phyloP scores from a whole-genome alignment of 202 grass and related monocot species.

The Elaeis oleifera region DNA sequence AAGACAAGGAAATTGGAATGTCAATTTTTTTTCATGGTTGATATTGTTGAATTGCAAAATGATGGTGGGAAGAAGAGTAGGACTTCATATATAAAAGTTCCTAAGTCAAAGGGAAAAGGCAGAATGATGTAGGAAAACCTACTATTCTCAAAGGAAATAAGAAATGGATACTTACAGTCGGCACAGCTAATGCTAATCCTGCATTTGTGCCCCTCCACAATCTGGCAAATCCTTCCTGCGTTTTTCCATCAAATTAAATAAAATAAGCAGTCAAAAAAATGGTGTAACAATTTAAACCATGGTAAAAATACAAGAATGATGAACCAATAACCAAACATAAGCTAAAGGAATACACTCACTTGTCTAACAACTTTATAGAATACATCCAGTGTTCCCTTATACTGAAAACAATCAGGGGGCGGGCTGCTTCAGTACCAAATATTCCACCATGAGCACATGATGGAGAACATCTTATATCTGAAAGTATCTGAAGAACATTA shows the following conservation, averaged over 20 bases:
- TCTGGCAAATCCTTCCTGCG: slow-evolving; percentile 81
- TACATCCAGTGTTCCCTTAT: slow-evolving; percentile 88
- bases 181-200: slow-evolving; percentile 86
- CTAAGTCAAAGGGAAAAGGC: slow-evolving; percentile 6
- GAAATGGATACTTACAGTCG: slow-evolving; percentile 46
- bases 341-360: slow-evolving; percentile 25
- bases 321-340: background rate
- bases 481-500: slow-evolving; percentile 46
- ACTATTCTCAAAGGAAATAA: background rate
- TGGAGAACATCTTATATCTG: slow-evolving; percentile 81
- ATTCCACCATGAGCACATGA: slow-evolving; percentile 60
- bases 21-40: too few relatives aligned
- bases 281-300: slow-evolving; percentile 7
- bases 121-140: background rate
- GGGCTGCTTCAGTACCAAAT: slow-evolving; percentile 67
- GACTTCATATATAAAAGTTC: too few relatives aligned
- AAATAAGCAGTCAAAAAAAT: background rate
- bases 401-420: slow-evolving; percentile 83
- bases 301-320: background rate
- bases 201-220: slow-evolving; percentile 96
- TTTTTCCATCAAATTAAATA: background rate
- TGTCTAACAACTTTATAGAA: slow-evolving; percentile 90
- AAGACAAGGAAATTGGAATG: too few relatives aligned
- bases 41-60: too few relatives aligned
- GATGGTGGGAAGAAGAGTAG: too few relatives aligned